Evolutionary conservation across 2,329 filamentous ascomycete species (phyloP).

Genomic region (Venturia effusa): DNA sequence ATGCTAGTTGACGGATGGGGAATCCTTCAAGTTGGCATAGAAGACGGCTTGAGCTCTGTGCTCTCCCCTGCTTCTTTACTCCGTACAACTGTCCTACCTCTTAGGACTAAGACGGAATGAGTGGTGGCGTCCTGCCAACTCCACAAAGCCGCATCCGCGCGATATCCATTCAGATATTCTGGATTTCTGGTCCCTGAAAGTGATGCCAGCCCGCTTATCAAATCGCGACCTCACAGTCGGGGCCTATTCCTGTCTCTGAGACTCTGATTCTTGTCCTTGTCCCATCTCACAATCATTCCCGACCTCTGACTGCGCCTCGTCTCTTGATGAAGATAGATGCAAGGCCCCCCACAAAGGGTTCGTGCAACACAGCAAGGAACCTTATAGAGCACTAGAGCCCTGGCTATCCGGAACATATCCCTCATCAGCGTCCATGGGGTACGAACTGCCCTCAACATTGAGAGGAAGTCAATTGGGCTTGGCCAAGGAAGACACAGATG

Average conservation of each 20-base stretch:
- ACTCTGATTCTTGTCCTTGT: background rate
- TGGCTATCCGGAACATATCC: background rate
- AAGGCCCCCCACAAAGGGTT: background rate
- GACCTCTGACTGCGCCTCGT: background rate
- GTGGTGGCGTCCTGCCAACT: background rate
- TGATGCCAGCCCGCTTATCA: background rate
- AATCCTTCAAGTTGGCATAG: background rate
- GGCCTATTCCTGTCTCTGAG: background rate
- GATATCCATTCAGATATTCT: background rate
- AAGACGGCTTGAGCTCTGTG: background rate
- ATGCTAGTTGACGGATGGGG: background rate
- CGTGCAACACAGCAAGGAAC: background rate
- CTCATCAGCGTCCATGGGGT: background rate
- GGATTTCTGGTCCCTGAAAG: background rate
- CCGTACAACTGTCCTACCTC: background rate
- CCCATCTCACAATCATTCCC: background rate
- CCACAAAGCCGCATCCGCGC: background rate
- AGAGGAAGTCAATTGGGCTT: background rate
- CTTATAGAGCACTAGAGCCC: background rate
- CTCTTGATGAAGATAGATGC: background rate
- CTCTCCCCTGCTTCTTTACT: background rate
- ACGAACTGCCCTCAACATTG: background rate
- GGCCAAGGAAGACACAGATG: conserved; percentile 4
- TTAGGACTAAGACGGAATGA: background rate
- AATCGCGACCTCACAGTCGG: background rate